Conservation (phyloP, 2,329 filamentous ascomycete genomes). For the Neurospora sp. region DNA sequence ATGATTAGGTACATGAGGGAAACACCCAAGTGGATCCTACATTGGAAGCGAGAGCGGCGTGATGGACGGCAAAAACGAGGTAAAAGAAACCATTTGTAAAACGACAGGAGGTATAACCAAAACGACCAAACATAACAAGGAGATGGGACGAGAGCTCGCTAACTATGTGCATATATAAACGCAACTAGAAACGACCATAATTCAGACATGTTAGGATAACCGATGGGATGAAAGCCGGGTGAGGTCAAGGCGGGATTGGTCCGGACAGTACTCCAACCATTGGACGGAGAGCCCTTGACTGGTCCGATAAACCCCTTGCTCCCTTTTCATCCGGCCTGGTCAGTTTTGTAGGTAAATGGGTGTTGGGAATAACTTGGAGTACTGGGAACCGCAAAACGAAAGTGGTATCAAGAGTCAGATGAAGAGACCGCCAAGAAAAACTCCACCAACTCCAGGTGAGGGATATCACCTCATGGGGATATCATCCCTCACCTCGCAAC, state of each 20-base stretch:
- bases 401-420: slow-evolving; percentile 15
- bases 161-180: not conserved
- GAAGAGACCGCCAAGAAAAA: not conserved
- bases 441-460: not conserved
- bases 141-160: not conserved
- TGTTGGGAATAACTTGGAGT: not conserved
- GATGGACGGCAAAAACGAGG: not conserved
- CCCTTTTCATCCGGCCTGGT: not conserved
- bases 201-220: not conserved
- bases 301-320: not conserved
- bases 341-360: not conserved
- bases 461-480: not conserved
- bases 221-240: not conserved
- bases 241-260: not conserved
- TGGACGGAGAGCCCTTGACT: not conserved
- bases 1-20: not conserved
- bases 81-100: not conserved
- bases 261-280: not conserved
- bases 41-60: not conserved
- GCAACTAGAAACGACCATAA: not conserved
- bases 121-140: not conserved
- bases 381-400: slow-evolving; percentile 4
- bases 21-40: not conserved
- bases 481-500: not conserved
- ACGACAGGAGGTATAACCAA: not conserved